A percentile compares a stretch with the other conserved stretches of the same genome.
Conservation (phyloP, 805 yeast genomes). For the Lipomyces oligophaga region DNA sequence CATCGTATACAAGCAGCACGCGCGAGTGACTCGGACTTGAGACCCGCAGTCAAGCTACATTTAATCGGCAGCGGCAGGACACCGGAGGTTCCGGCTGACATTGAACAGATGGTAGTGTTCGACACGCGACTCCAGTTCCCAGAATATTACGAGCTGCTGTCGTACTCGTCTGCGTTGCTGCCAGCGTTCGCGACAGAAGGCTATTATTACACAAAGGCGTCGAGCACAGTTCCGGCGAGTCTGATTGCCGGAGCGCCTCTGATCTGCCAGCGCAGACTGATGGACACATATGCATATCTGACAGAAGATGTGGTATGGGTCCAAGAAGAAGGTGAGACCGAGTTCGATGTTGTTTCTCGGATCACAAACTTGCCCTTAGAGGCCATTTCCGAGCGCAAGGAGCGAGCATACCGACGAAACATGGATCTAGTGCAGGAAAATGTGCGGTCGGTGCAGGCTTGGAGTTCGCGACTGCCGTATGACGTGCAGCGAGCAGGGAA, state of each 20-base stretch:
- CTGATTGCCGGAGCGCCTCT: constrained; percentile 28
- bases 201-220: constrained; percentile 26
- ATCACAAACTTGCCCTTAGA: constrained; percentile 21
- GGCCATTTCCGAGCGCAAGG: constrained; percentile 19
- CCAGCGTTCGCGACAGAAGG: constrained; percentile 28
- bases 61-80: constrained; percentile 27
- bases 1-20: constrained; percentile 17
- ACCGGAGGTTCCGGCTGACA: constrained; percentile 21
- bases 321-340: constrained; percentile 24
- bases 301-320: constrained; percentile 28
- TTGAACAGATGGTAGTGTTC: constrained; percentile 21
- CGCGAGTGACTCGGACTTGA: constrained; percentile 15
- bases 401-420: constrained; percentile 15
- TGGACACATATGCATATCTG: constrained; percentile 24
- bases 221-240: constrained; percentile 27
- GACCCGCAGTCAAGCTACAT: too few species aligned
- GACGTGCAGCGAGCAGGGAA: constrained; percentile 17
- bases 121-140: constrained; percentile 26
- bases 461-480: constrained; percentile 15
- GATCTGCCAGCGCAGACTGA: constrained; percentile 21
- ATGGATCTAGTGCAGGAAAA: constrained; percentile 19
- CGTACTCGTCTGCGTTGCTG: constrained; percentile 25
- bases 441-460: constrained; percentile 15
- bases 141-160: constrained; percentile 21
- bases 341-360: constrained; percentile 27